Percentiles rank a stretch among this genome's conserved stretches.
Evolutionary conservation across 2,329 filamentous ascomycete species (phyloP).

Genomic region (Nothopassalora personata): DNA sequence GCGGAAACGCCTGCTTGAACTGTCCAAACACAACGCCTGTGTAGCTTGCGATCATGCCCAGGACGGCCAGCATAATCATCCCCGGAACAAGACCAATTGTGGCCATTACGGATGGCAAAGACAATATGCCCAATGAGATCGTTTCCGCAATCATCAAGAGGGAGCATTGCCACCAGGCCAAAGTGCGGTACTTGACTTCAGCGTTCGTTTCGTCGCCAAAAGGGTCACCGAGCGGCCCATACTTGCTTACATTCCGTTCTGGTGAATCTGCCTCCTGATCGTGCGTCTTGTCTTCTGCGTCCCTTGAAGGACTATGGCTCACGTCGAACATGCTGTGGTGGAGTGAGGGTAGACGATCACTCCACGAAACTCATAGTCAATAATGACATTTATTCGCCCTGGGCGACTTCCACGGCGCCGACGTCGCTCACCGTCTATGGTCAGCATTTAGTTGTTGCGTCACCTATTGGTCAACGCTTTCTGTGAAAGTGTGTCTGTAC

Average conservation of each 20-base stretch:
- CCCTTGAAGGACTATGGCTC: not conserved
- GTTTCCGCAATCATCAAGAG: conserved; percentile 52
- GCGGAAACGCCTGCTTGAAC: conserved; percentile 51
- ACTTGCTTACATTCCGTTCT: not conserved
- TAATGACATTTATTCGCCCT: conserved; percentile 2
- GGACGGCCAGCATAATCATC: conserved; percentile 48
- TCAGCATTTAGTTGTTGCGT: conserved; percentile 9
- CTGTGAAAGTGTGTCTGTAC: not conserved
- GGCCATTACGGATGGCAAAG: conserved; percentile 49
- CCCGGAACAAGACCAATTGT: conserved; percentile 49
- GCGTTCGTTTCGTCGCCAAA: conserved; percentile 12
- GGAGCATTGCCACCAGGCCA: conserved; percentile 43
- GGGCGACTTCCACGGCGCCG: not conserved
- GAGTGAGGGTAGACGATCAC: not conserved
- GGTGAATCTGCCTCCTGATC: not conserved
- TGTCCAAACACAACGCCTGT: conserved; percentile 56
- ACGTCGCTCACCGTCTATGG: conserved; percentile 4
- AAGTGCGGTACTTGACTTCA: conserved; percentile 47
- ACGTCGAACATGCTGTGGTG: not conserved
- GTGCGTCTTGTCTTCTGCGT: not conserved
- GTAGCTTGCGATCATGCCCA: conserved; percentile 55
- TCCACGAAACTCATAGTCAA: not conserved
- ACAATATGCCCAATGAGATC: conserved; percentile 54
- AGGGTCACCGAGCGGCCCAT: conserved; percentile 2
- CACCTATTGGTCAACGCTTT: conserved; percentile 8